Conservation (phyloP, 2,329 filamentous ascomycete genomes). For the Didymella arachidicola region DNA sequence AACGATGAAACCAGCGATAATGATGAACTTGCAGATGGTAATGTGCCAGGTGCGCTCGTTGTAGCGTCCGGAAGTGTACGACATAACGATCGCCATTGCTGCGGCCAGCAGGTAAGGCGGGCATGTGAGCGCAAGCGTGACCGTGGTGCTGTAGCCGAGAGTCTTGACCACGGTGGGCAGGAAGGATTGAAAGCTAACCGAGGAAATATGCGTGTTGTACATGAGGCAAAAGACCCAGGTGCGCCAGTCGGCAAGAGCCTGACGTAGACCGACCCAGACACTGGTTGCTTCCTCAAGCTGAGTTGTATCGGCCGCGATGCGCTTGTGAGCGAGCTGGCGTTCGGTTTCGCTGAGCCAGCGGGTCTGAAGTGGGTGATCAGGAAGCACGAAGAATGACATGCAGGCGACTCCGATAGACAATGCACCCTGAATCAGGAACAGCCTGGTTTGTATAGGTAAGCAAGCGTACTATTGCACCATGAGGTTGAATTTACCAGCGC, state of each 20-base stretch:
- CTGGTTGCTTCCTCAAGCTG: conserved; percentile 49
- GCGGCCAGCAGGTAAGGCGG: conserved; percentile 60
- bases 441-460: neutral
- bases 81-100: conserved; percentile 56
- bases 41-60: conserved; percentile 62
- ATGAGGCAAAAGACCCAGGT: conserved; percentile 45
- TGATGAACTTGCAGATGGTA: conserved; percentile 52
- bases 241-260: conserved; percentile 39
- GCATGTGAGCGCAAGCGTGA: conserved; percentile 50
- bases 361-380: conserved; percentile 49
- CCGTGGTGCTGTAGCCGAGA: conserved; percentile 47
- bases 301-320: conserved; percentile 58
- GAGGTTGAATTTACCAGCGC: conserved; percentile 47
- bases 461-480: neutral
- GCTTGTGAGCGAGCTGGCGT: conserved; percentile 48
- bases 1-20: conserved; percentile 55
- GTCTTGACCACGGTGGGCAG: conserved; percentile 49
- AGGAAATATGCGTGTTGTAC: conserved; percentile 40
- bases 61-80: conserved; percentile 59
- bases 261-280: conserved; percentile 38
- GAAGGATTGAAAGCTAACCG: conserved; percentile 44
- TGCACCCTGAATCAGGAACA: conserved; percentile 35
- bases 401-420: conserved; percentile 35
- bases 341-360: conserved; percentile 54
- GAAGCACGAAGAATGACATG: conserved; percentile 39